phyloP scores from a whole-genome alignment of 345 rosid species.

The Syzygium oleosum region DNA sequence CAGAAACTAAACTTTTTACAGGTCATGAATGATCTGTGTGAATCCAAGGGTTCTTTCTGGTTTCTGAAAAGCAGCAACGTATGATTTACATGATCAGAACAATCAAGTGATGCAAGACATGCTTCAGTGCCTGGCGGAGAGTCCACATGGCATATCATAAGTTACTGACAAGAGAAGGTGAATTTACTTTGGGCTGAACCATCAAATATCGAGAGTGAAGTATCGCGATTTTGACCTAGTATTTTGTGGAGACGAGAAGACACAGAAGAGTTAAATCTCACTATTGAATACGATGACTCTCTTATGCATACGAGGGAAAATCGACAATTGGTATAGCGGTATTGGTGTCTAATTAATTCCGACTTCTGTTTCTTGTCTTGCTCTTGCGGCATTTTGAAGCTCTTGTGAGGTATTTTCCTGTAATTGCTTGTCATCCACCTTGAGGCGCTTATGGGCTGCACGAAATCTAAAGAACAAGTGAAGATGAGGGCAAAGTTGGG shows the following conservation, averaged over 20 bases:
- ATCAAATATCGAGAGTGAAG: neutral
- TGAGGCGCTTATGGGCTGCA: neutral
- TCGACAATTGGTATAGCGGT: neutral
- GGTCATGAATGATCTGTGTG: slow-evolving; percentile 63
- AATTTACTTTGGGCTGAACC: neutral
- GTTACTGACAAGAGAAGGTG: neutral
- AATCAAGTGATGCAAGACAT: neutral
- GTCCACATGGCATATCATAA: neutral
- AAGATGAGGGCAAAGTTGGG: neutral
- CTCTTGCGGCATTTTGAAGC: neutral
- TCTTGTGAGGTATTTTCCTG: neutral
- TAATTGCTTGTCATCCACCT: neutral
- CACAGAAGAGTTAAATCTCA: no score
- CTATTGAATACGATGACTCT: neutral
- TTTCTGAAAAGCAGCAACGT: slow-evolving; percentile 38
- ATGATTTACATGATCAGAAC: neutral
- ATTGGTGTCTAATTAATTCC: neutral
- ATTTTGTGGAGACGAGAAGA: neutral
- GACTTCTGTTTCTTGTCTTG: neutral
- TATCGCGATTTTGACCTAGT: neutral
- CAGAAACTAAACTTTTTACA: slow-evolving; percentile 3
- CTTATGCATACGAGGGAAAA: neutral
- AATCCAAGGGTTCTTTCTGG: slow-evolving; percentile 49
- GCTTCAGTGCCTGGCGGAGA: neutral
- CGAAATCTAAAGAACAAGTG: neutral